Evolutionary conservation across 108 stramenopile species (phyloP).

Genomic region (Aurantiochytrium sp.): DNA sequence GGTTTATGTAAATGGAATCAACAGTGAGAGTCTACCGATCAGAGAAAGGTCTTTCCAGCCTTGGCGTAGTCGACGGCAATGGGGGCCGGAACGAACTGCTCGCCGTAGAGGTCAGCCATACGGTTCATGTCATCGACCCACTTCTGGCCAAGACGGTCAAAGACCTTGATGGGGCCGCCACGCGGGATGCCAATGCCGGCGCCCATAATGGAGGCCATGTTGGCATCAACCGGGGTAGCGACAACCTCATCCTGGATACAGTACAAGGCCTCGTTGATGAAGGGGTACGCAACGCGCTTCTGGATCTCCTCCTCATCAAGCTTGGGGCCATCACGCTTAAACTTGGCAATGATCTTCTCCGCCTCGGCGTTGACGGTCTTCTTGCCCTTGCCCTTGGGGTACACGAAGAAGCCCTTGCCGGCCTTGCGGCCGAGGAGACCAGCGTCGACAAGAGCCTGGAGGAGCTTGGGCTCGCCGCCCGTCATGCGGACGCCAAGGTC

Average conservation of each 20-base stretch:
- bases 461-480: slow-evolving; percentile 79
- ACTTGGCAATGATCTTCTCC: slow-evolving; percentile 37
- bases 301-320: slow-evolving; percentile 79
- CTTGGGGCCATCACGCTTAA: slow-evolving; percentile 59
- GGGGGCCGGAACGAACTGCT: slow-evolving; percentile 93
- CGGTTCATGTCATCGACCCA: slow-evolving; percentile 86
- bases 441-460: slow-evolving; percentile 87
- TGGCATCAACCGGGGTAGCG: slow-evolving; percentile 84
- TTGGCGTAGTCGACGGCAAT: slow-evolving; percentile 85
- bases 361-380: slow-evolving; percentile 76
- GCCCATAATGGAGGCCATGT: slow-evolving; percentile 97
- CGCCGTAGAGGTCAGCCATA: slow-evolving; percentile 82
- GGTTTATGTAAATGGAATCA: too few species aligned
- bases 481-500: slow-evolving; percentile 88
- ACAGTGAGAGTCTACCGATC: not conserved
- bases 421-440: slow-evolving; percentile 90
- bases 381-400: slow-evolving; percentile 67
- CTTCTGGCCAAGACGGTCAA: slow-evolving; percentile 26
- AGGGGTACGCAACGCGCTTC: slow-evolving; percentile 80
- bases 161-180: slow-evolving; percentile 69
- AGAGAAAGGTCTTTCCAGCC: slow-evolving; percentile 79
- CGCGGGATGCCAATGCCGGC: slow-evolving; percentile 98
- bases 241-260: slow-evolving; percentile 97
- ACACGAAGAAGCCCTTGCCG: slow-evolving; percentile 93
- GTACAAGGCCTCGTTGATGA: slow-evolving; percentile 95